Evolutionary conservation across 2,329 filamentous ascomycete genomes (phyloP).

Genomic region (Aspergillus spinulosporus): DNA sequence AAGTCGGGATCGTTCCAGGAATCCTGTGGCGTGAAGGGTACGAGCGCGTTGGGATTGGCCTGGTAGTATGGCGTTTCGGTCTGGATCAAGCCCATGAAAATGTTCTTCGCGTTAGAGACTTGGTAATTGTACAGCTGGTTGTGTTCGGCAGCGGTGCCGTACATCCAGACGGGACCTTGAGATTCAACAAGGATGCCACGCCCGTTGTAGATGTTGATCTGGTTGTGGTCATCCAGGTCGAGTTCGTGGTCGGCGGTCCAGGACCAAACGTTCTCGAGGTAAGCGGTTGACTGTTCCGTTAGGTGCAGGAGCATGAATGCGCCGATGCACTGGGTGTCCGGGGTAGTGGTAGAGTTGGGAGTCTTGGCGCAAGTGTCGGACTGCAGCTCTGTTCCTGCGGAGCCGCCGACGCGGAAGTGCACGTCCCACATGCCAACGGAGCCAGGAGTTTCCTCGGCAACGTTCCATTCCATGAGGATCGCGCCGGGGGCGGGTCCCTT

Average conservation of each 20-base stretch:
- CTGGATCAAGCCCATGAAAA: constrained; percentile 83
- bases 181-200: constrained; percentile 81
- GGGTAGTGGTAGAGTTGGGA: constrained; percentile 60
- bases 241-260: constrained; percentile 92
- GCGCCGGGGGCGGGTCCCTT: constrained; percentile 81
- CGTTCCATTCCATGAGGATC: constrained; percentile 89
- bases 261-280: constrained; percentile 87
- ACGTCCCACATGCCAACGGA: constrained; percentile 87
- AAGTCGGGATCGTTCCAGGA: constrained; percentile 64
- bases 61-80: constrained; percentile 87
- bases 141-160: constrained; percentile 68
- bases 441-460: constrained; percentile 64
- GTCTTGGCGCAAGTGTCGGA: constrained; percentile 77
- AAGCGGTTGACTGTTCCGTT: constrained; percentile 61
- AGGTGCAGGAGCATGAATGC: constrained; percentile 66
- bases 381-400: constrained; percentile 79
- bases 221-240: constrained; percentile 67
- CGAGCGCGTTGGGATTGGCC: constrained; percentile 71
- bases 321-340: constrained; percentile 69
- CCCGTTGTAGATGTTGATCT: constrained; percentile 78
- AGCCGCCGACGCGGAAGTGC: constrained; percentile 91
- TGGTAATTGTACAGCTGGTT: constrained; percentile 76
- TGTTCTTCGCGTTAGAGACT: constrained; percentile 70
- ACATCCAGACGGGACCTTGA: constrained; percentile 78
- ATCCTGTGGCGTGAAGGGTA: constrained; percentile 42